phyloP scores from a whole-genome alignment of 306 rosid species.

The Delonix regia region DNA sequence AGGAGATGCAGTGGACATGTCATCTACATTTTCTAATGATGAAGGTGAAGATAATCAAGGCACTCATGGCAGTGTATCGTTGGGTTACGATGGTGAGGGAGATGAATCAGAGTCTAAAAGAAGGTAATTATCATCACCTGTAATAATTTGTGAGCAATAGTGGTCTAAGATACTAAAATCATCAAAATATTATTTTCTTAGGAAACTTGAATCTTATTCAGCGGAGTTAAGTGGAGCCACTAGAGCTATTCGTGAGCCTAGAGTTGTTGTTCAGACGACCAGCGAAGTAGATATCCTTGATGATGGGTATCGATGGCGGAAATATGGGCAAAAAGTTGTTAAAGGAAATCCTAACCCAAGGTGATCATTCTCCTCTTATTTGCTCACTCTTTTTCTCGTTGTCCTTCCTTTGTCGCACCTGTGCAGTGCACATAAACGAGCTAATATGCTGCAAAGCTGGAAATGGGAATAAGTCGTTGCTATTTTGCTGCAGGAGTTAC shows the following conservation, averaged over 20 bases:
- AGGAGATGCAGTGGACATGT: slow-evolving; percentile 74
- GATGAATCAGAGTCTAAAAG: slow-evolving; percentile 93
- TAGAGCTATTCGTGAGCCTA: slow-evolving; percentile 92
- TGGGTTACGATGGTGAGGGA: slow-evolving; percentile 81
- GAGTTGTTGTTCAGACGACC: slow-evolving; percentile 97
- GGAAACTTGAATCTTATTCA: slow-evolving; percentile 85
- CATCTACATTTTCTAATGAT: slow-evolving; percentile 85
- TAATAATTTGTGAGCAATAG: slow-evolving; percentile 30
- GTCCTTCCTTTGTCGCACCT: not conserved
- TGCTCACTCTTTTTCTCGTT: not conserved
- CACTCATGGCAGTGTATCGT: slow-evolving; percentile 84
- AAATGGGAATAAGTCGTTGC: slow-evolving; percentile 17
- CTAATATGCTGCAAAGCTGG: slow-evolving; percentile 24
- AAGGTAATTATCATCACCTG: slow-evolving; percentile 55
- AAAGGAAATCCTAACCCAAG: slow-evolving; percentile 98
- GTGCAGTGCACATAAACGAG: not conserved
- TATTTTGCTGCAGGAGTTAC: slow-evolving; percentile 75
- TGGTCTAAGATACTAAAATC: slow-evolving; percentile 31
- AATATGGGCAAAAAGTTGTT: slow-evolving; percentile 94
- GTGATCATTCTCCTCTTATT: slow-evolving; percentile 36
- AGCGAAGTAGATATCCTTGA: slow-evolving; percentile 95
- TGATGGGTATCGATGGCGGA: slow-evolving; percentile 95
- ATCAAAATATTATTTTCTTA: slow-evolving; percentile 45
- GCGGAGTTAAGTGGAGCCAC: slow-evolving; percentile 90
- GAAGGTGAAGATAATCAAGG: slow-evolving; percentile 88